Evolutionary conservation across 2,329 filamentous ascomycete species (phyloP).

Genomic region (Purpureocillium lavendulum): DNA sequence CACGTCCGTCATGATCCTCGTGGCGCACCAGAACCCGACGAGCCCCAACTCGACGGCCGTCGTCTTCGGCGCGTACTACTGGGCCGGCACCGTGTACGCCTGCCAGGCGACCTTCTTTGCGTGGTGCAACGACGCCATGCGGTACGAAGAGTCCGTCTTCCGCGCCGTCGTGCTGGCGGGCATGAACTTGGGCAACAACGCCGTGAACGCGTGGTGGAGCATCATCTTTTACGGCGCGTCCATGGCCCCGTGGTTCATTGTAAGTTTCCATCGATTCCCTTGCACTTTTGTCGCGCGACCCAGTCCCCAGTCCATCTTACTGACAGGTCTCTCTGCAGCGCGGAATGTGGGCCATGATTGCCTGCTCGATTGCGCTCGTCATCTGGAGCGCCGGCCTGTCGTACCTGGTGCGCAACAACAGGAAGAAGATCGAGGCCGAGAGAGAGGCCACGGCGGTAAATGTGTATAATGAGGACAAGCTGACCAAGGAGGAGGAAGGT

Average conservation of each 20-base stretch:
- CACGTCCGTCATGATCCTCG: slow-evolving; percentile 54
- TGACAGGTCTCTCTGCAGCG: slow-evolving; percentile 25
- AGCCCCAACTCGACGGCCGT: slow-evolving; percentile 35
- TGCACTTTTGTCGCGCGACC: neutral
- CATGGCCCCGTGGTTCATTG: slow-evolving; percentile 57
- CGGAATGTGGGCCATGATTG: slow-evolving; percentile 72
- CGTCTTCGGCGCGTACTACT: slow-evolving; percentile 61
- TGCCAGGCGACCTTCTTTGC: slow-evolving; percentile 70
- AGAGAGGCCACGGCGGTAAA: neutral
- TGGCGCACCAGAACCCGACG: slow-evolving; percentile 32
- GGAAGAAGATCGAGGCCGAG: neutral
- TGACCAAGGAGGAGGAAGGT: no score
- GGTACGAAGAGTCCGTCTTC: slow-evolving; percentile 53
- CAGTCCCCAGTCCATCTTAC: no score
- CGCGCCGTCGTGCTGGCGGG: slow-evolving; percentile 60
- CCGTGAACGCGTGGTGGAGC: slow-evolving; percentile 66
- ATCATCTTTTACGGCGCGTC: slow-evolving; percentile 62
- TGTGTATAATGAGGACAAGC: neutral
- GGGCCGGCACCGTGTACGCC: slow-evolving; percentile 61
- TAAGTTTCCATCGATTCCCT: slow-evolving; percentile 24
- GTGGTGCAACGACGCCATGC: slow-evolving; percentile 65
- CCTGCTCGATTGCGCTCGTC: slow-evolving; percentile 47
- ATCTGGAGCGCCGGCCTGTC: slow-evolving; percentile 50
- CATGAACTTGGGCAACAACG: slow-evolving; percentile 63
- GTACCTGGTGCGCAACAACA: slow-evolving; percentile 24